Percentiles rank a stretch among this genome's conserved stretches.
phyloP scores from a whole-genome alignment of 179 eudicot species.

The Sideroxylon spinosum region DNA sequence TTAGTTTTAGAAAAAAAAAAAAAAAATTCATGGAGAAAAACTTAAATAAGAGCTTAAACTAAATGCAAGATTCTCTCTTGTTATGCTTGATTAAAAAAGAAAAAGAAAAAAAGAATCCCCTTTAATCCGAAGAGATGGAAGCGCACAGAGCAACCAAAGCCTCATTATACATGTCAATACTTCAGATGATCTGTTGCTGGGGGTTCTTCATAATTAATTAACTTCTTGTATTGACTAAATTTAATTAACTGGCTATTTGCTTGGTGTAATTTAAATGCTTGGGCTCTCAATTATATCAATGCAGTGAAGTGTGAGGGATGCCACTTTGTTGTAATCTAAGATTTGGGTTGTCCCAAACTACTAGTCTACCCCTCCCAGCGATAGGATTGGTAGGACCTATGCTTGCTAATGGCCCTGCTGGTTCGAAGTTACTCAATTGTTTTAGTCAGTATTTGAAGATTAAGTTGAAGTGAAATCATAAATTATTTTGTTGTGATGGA shows the following conservation, averaged over 20 bases:
- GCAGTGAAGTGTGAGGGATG: not conserved
- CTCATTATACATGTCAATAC: not conserved
- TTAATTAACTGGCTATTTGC: not conserved
- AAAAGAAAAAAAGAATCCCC: too few relatives aligned
- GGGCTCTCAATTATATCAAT: not conserved
- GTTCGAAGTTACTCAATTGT: too few relatives aligned
- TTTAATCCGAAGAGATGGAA: too few relatives aligned
- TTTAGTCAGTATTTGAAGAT: not conserved
- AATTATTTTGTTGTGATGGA: not conserved
- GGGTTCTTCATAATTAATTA: not conserved
- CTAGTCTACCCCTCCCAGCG: not conserved
- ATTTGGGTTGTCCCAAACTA: not conserved
- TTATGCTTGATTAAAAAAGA: too few relatives aligned
- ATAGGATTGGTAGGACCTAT: not conserved
- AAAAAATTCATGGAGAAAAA: too few relatives aligned
- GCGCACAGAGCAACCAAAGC: not conserved
- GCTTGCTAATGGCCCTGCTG: constrained; percentile 10
- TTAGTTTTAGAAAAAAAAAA: too few relatives aligned
- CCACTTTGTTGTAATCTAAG: too few relatives aligned
- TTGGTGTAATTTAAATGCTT: constrained; percentile 1
- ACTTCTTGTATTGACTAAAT: not conserved
- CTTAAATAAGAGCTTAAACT: too few relatives aligned
- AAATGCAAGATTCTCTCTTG: too few relatives aligned
- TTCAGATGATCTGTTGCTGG: not conserved
- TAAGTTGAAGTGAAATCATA: not conserved